A percentile compares a stretch with the other conserved stretches of the same genome.
Conservation (phyloP, 2,329 filamentous ascomycete genomes). For the Fusarium globosum region DNA sequence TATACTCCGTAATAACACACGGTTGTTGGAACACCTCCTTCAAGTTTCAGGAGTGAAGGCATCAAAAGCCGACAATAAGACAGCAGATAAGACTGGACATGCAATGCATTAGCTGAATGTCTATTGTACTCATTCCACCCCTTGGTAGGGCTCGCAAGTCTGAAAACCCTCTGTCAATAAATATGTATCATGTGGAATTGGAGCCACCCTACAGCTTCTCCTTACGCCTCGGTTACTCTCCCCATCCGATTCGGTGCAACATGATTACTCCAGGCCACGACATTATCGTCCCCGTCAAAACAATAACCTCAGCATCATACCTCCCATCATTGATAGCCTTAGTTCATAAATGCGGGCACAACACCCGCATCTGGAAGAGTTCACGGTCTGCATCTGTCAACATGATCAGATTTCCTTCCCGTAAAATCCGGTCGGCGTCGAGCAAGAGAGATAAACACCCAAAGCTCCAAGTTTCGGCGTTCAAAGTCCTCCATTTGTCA, state of each 20-base stretch:
- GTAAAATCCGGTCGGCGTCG: too few species aligned
- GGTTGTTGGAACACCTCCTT: background rate
- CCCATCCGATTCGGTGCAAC: conserved; percentile 46
- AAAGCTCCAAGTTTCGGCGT: too few species aligned
- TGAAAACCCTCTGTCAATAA: background rate
- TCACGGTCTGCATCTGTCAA: too few species aligned
- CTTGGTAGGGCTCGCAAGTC: background rate
- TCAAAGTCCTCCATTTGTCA: too few species aligned
- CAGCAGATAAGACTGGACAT: rapidly evolving
- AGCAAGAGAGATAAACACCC: too few species aligned
- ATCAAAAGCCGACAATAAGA: background rate
- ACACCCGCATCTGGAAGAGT: too few species aligned
- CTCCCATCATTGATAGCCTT: conserved; percentile 77
- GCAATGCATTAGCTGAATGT: background rate
- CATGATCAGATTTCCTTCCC: too few species aligned
- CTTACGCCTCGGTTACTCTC: conserved; percentile 37
- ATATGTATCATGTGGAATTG: background rate
- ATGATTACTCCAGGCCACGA: conserved; percentile 49
- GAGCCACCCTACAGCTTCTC: conserved; percentile 51
- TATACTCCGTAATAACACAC: background rate
- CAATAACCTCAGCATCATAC: conserved; percentile 77
- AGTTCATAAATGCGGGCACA: conserved; percentile 71
- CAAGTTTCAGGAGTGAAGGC: rapidly evolving
- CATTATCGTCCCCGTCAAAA: conserved; percentile 62
- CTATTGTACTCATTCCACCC: rapidly evolving